Conservation (phyloP, 176 grass and related monocot genomes). For the Ampelocalamus luodianensis region DNA sequence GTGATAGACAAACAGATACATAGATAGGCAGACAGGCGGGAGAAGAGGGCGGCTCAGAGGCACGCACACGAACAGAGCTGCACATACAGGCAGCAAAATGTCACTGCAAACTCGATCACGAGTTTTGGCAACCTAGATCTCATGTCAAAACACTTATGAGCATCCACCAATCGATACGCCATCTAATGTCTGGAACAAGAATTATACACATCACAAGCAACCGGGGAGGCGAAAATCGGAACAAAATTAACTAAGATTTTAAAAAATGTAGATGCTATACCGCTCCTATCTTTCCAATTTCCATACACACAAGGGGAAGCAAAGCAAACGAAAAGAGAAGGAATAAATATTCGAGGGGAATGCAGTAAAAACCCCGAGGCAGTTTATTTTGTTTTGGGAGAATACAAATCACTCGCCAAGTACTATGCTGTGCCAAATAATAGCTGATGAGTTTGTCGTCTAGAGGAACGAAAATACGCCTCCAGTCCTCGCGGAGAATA, state of each 20-base stretch:
- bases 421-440: slow-evolving; percentile 34
- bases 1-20: no score
- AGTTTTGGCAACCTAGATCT: no score
- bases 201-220: neutral
- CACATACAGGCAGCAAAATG: no score
- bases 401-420: slow-evolving; percentile 56
- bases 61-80: no score
- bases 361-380: slow-evolving; percentile 48
- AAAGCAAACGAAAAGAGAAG: slow-evolving; percentile 40
- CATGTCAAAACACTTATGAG: no score
- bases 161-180: neutral
- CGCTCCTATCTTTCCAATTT: slow-evolving; percentile 60
- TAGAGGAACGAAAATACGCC: slow-evolving; percentile 64
- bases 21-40: no score
- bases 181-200: neutral
- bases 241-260: neutral
- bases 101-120: no score
- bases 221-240: neutral
- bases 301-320: slow-evolving; percentile 49
- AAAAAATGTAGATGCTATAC: slow-evolving; percentile 60
- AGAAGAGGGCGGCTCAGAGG: no score
- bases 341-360: slow-evolving; percentile 58
- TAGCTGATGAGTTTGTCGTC: slow-evolving; percentile 22
- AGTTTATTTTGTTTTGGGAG: slow-evolving; percentile 46
- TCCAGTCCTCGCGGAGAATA: slow-evolving; percentile 69